phyloP scores from a whole-genome alignment of 768 basidiomycete species.

The Phaffia australis region DNA sequence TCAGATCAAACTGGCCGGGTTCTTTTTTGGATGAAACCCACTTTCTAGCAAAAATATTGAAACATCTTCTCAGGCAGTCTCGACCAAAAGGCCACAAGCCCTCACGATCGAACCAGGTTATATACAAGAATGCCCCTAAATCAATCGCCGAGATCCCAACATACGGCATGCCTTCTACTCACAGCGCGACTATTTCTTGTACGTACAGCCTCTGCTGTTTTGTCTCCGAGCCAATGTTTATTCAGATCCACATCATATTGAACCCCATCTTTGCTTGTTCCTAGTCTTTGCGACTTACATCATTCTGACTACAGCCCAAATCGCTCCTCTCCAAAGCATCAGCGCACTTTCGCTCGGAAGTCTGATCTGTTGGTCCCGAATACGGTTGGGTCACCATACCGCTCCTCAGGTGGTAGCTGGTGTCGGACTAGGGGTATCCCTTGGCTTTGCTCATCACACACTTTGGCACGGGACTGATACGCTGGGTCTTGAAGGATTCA shows the following conservation, averaged over 20 bases:
- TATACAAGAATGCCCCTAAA: too few species aligned
- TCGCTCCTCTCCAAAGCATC: too few species aligned
- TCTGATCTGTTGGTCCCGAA: constrained; percentile 6
- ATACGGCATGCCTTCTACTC: constrained; percentile 44
- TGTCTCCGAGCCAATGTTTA: constrained; percentile 30
- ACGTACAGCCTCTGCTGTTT: constrained; percentile 37
- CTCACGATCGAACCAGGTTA: too few species aligned
- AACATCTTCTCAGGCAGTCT: too few species aligned
- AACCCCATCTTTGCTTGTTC: too few species aligned
- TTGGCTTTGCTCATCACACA: constrained; percentile 4
- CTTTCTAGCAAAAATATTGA: too few species aligned
- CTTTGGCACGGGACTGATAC: constrained; percentile 2
- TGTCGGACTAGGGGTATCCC: constrained; percentile 1
- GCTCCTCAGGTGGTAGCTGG: constrained; percentile 12
- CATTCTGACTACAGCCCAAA: too few species aligned
- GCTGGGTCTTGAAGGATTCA: background rate
- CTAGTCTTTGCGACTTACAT: too few species aligned
- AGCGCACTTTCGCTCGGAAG: background rate
- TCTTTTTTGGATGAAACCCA: too few species aligned
- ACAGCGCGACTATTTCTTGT: constrained; percentile 41
- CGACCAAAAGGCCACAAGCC: too few species aligned
- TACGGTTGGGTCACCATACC: constrained; percentile 17
- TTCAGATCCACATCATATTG: background rate
- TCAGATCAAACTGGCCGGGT: too few species aligned
- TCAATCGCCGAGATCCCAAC: constrained; percentile 32